These are phyloP conservation scores for Cynara cardunculus DNA, from an alignment of 129 eudicot species.

Conservation along the genomic window DNA sequence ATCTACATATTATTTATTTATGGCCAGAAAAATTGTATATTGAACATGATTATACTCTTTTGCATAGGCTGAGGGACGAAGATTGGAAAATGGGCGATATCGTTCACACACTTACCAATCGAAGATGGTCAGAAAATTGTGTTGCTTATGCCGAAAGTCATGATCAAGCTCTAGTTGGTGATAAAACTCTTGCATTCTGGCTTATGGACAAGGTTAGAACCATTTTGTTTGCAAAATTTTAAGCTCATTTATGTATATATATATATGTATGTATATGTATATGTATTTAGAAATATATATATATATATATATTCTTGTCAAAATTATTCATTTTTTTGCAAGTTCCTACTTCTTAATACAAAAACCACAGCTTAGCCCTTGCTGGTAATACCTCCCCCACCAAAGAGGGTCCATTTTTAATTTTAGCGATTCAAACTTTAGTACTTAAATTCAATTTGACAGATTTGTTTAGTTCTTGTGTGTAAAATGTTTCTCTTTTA, in stretches of 20 bases:
- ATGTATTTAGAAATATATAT: too few relatives aligned
- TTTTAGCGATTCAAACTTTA: neutral
- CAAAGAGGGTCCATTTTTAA: too few relatives aligned
- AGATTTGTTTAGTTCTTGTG: too few relatives aligned
- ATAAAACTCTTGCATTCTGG: constrained; percentile 99
- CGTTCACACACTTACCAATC: constrained; percentile 74
- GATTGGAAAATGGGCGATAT: constrained; percentile 99
- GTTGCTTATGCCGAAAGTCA: constrained; percentile 97
- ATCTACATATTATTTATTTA: neutral
- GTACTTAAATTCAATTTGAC: neutral
- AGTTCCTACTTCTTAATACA: too few relatives aligned
- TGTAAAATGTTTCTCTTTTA: too few relatives aligned
- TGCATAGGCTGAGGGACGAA: constrained; percentile 75
- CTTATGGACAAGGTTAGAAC: constrained; percentile 90
- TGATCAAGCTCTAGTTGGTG: constrained; percentile 98
- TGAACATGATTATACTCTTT: constrained; percentile 10
- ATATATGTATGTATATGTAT: neutral
- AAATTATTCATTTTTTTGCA: too few relatives aligned
- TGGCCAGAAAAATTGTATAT: neutral
- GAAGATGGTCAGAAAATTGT: constrained; percentile 98
- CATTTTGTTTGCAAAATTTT: neutral
- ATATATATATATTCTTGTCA: too few relatives aligned
- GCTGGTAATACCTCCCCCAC: too few relatives aligned
- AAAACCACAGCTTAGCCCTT: too few relatives aligned
- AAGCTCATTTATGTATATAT: neutral